These are phyloP conservation scores for Lichtheimia corymbifera DNA, from an alignment of 371 early-diverging fungal genomes.

Conservation along the genomic window DNA sequence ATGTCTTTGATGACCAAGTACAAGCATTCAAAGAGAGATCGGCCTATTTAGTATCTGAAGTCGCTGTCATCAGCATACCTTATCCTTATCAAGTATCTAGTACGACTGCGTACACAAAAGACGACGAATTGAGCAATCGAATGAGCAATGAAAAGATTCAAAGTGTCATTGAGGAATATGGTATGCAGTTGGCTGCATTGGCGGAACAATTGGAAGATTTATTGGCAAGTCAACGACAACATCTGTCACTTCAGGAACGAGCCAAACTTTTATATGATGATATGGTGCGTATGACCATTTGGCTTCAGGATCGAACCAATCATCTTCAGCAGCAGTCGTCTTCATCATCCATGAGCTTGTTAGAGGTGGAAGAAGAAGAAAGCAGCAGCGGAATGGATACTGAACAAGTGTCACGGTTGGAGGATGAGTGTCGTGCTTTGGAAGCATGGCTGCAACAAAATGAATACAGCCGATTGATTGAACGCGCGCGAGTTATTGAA, in stretches of 20 bases:
- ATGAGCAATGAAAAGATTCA: constrained; percentile 21
- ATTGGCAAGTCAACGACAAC: constrained; percentile 35
- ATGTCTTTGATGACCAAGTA: constrained; percentile 23
- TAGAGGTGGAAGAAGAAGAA: constrained; percentile 20
- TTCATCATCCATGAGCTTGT: constrained; percentile 36
- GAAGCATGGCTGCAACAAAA: constrained; percentile 25
- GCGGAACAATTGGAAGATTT: constrained; percentile 40
- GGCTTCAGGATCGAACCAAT: constrained; percentile 39
- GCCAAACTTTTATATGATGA: constrained; percentile 45
- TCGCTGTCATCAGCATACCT: constrained; percentile 25
- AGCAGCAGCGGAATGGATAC: constrained; percentile 18
- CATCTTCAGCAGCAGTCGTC: constrained; percentile 12
- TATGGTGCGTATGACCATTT: constrained; percentile 36
- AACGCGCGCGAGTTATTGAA: constrained; percentile 29
- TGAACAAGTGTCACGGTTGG: constrained; percentile 27
- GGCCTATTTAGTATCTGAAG: constrained; percentile 34
- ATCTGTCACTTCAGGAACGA: constrained; percentile 37
- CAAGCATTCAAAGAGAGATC: constrained; percentile 40
- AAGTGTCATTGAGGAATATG: constrained; percentile 20
- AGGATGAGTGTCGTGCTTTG: constrained; percentile 35
- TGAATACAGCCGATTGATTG: constrained; percentile 24
- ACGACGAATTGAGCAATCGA: constrained; percentile 13
- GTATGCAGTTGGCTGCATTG: constrained; percentile 23
- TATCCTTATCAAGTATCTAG: constrained; percentile 23
- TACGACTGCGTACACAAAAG: constrained; percentile 11